Evolutionary conservation across 1,284 basidiomycete genomes (phyloP), one percentile per base, ranked within the genome.

Genomic region (Apiotrichum brassicae): DNA sequence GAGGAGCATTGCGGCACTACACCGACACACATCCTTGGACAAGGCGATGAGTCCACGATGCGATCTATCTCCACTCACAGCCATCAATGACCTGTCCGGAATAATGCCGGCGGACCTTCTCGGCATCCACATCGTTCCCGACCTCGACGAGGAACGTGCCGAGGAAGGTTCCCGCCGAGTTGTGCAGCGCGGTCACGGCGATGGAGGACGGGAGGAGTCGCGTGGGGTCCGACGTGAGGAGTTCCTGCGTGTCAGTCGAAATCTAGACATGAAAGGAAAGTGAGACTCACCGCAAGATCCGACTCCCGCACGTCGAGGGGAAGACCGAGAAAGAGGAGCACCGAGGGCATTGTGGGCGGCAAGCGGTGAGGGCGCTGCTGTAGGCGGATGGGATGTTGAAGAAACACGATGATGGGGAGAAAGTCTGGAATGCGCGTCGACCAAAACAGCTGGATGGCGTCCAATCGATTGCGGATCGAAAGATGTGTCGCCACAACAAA

Each of bases 51-150:
- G n/a, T n/a, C n/a, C n/a, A n/a, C n/a, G n/a, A n/a, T n/a, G n/a
- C n/a, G n/a, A n/a, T 30, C 14, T 14, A 30, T 30, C 14, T 8
- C 16, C 22, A 56, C 69, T 57, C 48, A 70, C 69, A 58, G 12
- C 53, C 58, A 56, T 71, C 69, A 30, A 71, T 65, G n/a, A 57
- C 46, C 44, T 66, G 62, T 4, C 66, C 68, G 12, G 62, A 64
- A 49, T 62, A 70, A 35, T 63, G 50, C 13, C 36, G 20, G 18
- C 69, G 50, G 18, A 71, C 62, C 32, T 50, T 51, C 52, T 71
- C 69, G 0, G 69, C 69, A 30, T 67, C 65, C 0, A 44, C 57
- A n/a, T 59, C 61, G 12, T 48, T 59, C 1, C 43, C 58, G 11
- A 70, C 65, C 32, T 60, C 46, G 6, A 71, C 54, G 14, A 71